Percentiles rank a stretch among this genome's conserved stretches.
Conservation (phyloP, 75 land plant species). For the Azolla pinnata region DNA sequence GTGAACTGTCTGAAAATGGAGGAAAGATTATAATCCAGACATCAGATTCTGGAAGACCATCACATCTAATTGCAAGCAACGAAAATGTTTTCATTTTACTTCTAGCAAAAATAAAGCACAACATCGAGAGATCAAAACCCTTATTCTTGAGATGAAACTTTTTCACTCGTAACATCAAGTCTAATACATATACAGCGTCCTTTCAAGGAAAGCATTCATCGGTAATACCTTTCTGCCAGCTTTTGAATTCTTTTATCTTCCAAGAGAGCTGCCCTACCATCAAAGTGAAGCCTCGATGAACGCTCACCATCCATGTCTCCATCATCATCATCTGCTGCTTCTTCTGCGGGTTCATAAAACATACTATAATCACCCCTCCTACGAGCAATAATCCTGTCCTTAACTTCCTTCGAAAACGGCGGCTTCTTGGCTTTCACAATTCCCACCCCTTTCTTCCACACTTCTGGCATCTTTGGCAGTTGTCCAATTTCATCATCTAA, state of each 20-base stretch:
- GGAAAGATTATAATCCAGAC: too few relatives aligned
- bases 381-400: background rate
- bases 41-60: too few relatives aligned
- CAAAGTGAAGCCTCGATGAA: background rate
- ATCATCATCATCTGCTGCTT: background rate
- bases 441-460: slow-evolving; percentile 1
- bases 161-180: too few relatives aligned
- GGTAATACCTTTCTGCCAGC: background rate
- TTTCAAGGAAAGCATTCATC: too few relatives aligned
- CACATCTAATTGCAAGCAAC: too few relatives aligned
- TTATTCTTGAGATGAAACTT: too few relatives aligned
- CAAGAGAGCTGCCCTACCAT: background rate
- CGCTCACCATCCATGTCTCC: too few relatives aligned
- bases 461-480: background rate
- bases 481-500: slow-evolving; percentile 1
- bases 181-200: too few relatives aligned
- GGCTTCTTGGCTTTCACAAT: background rate
- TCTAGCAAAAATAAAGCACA: too few relatives aligned
- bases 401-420: background rate
- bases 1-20: too few relatives aligned
- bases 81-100: too few relatives aligned
- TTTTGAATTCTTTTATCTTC: slow-evolving; percentile 4
- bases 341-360: background rate
- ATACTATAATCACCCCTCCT: background rate
- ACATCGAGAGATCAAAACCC: too few relatives aligned